phyloP scores from a whole-genome alignment of 805 yeast genomes.

The Candida nanaspora region DNA sequence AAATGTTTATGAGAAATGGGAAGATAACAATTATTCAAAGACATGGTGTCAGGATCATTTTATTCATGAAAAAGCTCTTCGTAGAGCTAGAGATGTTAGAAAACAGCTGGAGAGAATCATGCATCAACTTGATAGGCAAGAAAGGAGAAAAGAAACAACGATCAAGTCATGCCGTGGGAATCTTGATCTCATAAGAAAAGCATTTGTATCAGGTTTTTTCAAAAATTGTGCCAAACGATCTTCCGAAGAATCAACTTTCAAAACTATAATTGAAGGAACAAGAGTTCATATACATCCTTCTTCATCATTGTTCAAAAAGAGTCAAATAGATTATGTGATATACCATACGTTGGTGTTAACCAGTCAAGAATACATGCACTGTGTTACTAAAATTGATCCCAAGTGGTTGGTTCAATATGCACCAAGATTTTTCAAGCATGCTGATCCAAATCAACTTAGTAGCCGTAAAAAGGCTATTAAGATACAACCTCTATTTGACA shows the following conservation, averaged over 20 bases:
- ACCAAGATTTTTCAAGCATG: conserved; percentile 64
- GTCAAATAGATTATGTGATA: conserved; percentile 64
- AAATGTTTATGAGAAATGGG: conserved; percentile 78
- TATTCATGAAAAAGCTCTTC: conserved; percentile 71
- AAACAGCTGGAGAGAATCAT: conserved; percentile 58
- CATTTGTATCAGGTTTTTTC: conserved; percentile 63
- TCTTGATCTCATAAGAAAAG: conserved; percentile 48
- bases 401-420: conserved; percentile 68
- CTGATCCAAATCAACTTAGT: conserved; percentile 43
- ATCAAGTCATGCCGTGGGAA: conserved; percentile 46
- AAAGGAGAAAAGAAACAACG: conserved; percentile 13
- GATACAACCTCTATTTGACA: conserved; percentile 66
- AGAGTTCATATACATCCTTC: conserved; percentile 86
- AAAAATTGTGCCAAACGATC: conserved; percentile 61
- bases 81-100: conserved; percentile 73
- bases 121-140: conserved; percentile 31
- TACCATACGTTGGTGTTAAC: conserved; percentile 81
- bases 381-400: conserved; percentile 75
- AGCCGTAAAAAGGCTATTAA: conserved; percentile 51
- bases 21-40: conserved; percentile 44
- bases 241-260: conserved; percentile 45
- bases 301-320: conserved; percentile 51
- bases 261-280: conserved; percentile 58
- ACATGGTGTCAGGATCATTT: conserved; percentile 78
- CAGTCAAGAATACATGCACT: conserved; percentile 86